These are phyloP conservation scores for Gymnopilus junonius DNA, from an alignment of 768 basidiomycete species.

Conservation along the genomic window DNA sequence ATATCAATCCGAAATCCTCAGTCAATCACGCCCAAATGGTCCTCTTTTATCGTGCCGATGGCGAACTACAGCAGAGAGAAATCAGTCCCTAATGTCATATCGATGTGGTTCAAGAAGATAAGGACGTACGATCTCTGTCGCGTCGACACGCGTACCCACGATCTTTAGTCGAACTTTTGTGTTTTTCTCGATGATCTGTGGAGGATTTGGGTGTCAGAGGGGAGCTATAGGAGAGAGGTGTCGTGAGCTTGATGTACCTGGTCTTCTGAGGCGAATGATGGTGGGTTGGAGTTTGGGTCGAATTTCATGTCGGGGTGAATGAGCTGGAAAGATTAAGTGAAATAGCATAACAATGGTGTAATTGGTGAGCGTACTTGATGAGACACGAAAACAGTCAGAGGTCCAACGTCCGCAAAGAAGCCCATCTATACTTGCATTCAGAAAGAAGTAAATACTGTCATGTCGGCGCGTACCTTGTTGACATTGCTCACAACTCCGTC, in stretches of 20 bases:
- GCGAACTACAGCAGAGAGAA: slow-evolving; percentile 69
- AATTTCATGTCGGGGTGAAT: slow-evolving; percentile 95
- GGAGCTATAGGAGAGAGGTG: neutral
- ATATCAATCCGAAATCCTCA: slow-evolving; percentile 29
- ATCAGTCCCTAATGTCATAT: neutral
- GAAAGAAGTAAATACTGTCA: neutral
- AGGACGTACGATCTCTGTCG: slow-evolving; percentile 89
- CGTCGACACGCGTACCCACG: slow-evolving; percentile 97
- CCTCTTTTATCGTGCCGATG: slow-evolving; percentile 98
- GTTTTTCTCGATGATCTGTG: slow-evolving; percentile 90
- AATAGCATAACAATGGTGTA: neutral
- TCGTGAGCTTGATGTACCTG: slow-evolving; percentile 51
- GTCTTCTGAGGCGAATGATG: slow-evolving; percentile 90
- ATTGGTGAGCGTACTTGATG: slow-evolving; percentile 70
- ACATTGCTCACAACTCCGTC: slow-evolving; percentile 96
- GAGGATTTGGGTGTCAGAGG: neutral
- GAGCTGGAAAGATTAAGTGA: slow-evolving; percentile 52
- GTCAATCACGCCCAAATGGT: slow-evolving; percentile 93
- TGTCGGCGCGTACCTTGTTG: slow-evolving; percentile 71
- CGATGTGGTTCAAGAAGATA: neutral
- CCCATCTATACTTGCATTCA: slow-evolving; percentile 73
- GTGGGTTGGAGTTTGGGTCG: slow-evolving; percentile 96
- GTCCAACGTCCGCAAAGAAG: slow-evolving; percentile 97
- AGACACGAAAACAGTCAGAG: slow-evolving; percentile 92
- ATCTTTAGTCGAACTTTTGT: slow-evolving; percentile 93